Evolutionary conservation across 768 basidiomycete species (phyloP).

Genomic region (Lactarius vividus): DNA sequence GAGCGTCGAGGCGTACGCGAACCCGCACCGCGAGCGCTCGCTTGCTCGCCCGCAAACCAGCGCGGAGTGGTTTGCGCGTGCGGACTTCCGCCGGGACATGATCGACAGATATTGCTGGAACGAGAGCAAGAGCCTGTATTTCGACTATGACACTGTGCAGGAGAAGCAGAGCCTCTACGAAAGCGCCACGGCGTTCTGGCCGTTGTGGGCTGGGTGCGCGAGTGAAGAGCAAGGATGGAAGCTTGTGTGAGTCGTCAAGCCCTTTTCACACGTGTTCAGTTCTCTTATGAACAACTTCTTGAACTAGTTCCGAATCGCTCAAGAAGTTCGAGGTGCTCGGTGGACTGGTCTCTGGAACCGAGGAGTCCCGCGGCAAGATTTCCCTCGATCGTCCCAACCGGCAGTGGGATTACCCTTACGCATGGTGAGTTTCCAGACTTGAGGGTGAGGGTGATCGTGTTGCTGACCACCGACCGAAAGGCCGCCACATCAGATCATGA

Average conservation of each 20-base stretch:
- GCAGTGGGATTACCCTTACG: constrained; percentile 97
- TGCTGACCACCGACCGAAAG: constrained; percentile 35
- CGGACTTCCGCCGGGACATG: constrained; percentile 73
- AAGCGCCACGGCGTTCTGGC: constrained; percentile 95
- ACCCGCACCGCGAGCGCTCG: constrained; percentile 58
- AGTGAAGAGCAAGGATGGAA: constrained; percentile 94
- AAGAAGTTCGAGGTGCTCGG: constrained; percentile 97
- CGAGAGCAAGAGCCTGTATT: constrained; percentile 90
- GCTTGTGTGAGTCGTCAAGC: constrained; percentile 67
- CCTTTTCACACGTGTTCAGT: neutral
- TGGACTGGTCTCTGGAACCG: constrained; percentile 93
- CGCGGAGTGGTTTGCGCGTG: constrained; percentile 91
- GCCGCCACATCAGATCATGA: constrained; percentile 99
- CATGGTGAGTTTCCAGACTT: constrained; percentile 47
- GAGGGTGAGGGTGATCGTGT: constrained; percentile 16
- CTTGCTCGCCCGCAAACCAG: constrained; percentile 62
- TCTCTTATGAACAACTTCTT: neutral
- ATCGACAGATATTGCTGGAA: constrained; percentile 98
- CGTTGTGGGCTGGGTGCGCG: constrained; percentile 96
- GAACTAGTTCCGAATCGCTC: constrained; percentile 69
- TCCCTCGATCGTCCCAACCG: constrained; percentile 95
- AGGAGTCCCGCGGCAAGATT: constrained; percentile 93
- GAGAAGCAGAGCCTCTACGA: constrained; percentile 93
- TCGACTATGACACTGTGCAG: constrained; percentile 92
- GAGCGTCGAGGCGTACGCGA: constrained; percentile 64